These are phyloP conservation scores for Mycena floridula DNA, from an alignment of 768 basidiomycete genomes.

Conservation along the genomic window DNA sequence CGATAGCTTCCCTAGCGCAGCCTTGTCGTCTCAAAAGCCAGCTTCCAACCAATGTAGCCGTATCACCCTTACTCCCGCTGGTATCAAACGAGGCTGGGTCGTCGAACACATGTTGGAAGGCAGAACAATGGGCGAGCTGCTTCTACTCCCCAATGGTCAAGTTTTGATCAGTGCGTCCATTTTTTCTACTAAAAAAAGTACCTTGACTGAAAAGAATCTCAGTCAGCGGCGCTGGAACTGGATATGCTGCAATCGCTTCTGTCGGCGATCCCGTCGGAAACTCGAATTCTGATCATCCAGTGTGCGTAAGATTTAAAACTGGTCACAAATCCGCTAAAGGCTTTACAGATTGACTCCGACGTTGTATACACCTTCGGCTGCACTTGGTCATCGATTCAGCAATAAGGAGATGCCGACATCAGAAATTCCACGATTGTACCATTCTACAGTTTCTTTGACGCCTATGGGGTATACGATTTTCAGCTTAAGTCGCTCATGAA, in stretches of 20 bases:
- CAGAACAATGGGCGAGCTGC: conserved; percentile 26
- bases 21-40: conserved; percentile 16
- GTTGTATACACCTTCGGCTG: conserved; percentile 41
- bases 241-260: conserved; percentile 23
- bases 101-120: conserved; percentile 25
- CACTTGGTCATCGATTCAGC: conserved; percentile 39
- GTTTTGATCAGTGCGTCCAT: conserved; percentile 28
- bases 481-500: conserved; percentile 7
- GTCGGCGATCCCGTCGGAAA: conserved; percentile 14
- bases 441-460: conserved; percentile 52
- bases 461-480: conserved; percentile 39
- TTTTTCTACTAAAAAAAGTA: no score
- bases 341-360: no score
- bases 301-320: conserved; percentile 11
- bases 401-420: conserved; percentile 38
- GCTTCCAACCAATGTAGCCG: conserved; percentile 27
- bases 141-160: conserved; percentile 28
- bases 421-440: conserved; percentile 51
- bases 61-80: conserved; percentile 21
- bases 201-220: no score
- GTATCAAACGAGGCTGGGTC: conserved; percentile 28
- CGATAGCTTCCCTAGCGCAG: conserved; percentile 8
- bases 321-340: no score
- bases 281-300: conserved; percentile 24
- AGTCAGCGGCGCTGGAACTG: conserved; percentile 36